Conservation (phyloP, 2,329 filamentous ascomycete species). For the Diplodia scrobiculata region DNA sequence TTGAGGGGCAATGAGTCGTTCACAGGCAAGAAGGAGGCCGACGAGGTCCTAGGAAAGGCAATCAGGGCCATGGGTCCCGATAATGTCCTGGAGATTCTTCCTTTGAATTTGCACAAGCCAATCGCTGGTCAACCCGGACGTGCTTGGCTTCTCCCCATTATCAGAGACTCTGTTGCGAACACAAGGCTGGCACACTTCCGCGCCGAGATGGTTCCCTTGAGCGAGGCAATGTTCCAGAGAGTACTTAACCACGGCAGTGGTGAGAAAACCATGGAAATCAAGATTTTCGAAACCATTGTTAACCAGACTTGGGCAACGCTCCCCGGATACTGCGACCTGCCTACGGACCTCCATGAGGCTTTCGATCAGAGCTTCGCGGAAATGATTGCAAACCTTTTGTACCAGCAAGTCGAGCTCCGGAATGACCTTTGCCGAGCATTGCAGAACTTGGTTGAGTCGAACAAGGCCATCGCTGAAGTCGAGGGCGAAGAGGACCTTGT, state of each 20-base stretch:
- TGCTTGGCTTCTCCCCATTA: constrained; percentile 90
- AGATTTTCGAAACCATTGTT: constrained; percentile 95
- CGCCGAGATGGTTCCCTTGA: constrained; percentile 81
- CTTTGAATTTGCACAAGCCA: constrained; percentile 80
- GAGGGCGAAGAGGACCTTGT: constrained; percentile 71
- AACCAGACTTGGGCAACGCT: constrained; percentile 93
- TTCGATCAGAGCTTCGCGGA: constrained; percentile 91
- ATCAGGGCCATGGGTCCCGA: constrained; percentile 89
- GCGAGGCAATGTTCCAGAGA: constrained; percentile 84
- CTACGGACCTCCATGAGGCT: constrained; percentile 65
- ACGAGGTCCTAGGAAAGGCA: constrained; percentile 84
- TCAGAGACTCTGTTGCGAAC: constrained; percentile 87
- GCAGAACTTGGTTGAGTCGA: constrained; percentile 86
- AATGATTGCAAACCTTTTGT: constrained; percentile 85
- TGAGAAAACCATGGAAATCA: constrained; percentile 92
- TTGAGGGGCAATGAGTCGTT: constrained; percentile 87
- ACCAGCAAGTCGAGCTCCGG: constrained; percentile 85
- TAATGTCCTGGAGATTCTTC: constrained; percentile 76
- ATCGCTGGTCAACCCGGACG: constrained; percentile 76
- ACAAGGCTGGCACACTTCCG: constrained; percentile 85
- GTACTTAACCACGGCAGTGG: constrained; percentile 78
- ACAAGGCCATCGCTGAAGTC: constrained; percentile 74
- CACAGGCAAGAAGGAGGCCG: constrained; percentile 89
- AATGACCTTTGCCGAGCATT: constrained; percentile 84
- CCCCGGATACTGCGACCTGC: constrained; percentile 92